These are phyloP conservation scores for Amanita rubescens DNA, from an alignment of 768 basidiomycete genomes.

Conservation along the genomic window DNA sequence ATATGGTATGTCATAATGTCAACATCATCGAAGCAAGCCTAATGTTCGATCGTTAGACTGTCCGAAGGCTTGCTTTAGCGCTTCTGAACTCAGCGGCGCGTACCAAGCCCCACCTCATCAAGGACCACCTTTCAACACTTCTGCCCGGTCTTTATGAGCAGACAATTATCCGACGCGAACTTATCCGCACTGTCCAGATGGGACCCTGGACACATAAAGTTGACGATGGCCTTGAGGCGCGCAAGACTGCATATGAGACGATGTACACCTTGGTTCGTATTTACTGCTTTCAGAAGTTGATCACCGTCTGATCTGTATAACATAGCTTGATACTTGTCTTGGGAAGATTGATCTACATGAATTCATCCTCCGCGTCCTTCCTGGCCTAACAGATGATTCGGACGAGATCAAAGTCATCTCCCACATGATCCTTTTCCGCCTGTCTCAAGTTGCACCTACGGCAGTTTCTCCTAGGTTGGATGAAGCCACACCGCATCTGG, in stretches of 20 bases:
- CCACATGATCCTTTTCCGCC: conserved; percentile 91
- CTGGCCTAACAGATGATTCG: conserved; percentile 79
- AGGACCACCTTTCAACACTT: conserved; percentile 70
- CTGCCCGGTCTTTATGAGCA: conserved; percentile 83
- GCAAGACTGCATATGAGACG: conserved; percentile 96
- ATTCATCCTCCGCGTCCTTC: conserved; percentile 75
- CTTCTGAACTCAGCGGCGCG: conserved; percentile 92
- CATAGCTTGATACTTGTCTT: conserved; percentile 85
- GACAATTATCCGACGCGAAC: conserved; percentile 68
- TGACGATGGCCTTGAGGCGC: conserved; percentile 92
- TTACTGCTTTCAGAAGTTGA: background rate
- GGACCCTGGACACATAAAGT: conserved; percentile 96
- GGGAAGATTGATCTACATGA: conserved; percentile 80
- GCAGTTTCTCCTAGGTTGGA: conserved; percentile 80
- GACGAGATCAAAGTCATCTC: conserved; percentile 97
- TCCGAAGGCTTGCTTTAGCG: conserved; percentile 84
- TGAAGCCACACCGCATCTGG: conserved; percentile 75
- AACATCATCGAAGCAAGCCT: background rate
- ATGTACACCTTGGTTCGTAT: conserved; percentile 86
- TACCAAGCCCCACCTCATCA: conserved; percentile 87
- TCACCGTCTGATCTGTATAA: background rate
- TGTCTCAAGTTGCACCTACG: conserved; percentile 79
- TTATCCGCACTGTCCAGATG: conserved; percentile 92
- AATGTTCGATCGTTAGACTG: conserved; percentile 45
- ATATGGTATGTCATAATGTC: conserved; percentile 52